phyloP scores from a whole-genome alignment of 768 basidiomycete genomes.

The Tricholoma terreum region DNA sequence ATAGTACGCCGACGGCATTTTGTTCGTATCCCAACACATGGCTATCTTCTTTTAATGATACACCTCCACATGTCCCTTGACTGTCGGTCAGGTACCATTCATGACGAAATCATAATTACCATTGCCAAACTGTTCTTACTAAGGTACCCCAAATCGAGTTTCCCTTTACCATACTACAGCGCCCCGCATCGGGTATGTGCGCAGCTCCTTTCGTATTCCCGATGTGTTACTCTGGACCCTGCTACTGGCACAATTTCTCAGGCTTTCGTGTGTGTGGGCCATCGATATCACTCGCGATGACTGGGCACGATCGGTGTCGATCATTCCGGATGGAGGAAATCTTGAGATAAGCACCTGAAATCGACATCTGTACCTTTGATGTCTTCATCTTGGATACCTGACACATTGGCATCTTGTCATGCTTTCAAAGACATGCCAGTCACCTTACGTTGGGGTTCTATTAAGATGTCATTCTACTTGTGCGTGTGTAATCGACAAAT shows the following conservation, averaged over 20 bases:
- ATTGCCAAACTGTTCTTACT: not conserved
- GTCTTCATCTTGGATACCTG: not conserved
- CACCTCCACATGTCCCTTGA: not conserved
- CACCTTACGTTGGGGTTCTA: too few relatives aligned
- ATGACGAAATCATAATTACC: not conserved
- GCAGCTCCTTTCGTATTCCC: not conserved
- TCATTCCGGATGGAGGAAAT: not conserved
- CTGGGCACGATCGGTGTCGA: not conserved
- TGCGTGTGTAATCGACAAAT: not conserved
- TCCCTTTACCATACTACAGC: not conserved
- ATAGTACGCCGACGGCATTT: not conserved
- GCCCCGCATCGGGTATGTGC: not conserved
- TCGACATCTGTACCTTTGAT: too few relatives aligned
- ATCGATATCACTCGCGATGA: not conserved
- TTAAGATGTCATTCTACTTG: too few relatives aligned
- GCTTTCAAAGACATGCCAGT: too few relatives aligned
- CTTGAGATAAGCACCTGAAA: not conserved
- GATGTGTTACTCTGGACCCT: not conserved
- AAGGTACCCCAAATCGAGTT: not conserved
- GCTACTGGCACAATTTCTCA: not conserved
- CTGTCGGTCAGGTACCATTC: not conserved
- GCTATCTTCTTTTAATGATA: not conserved
- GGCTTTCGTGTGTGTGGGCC: not conserved
- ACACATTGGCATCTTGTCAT: not conserved
- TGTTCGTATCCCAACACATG: not conserved